Evolutionary conservation across 495 filamentous ascomycete species (phyloP).

Genomic region (Cryomyces minteri): DNA sequence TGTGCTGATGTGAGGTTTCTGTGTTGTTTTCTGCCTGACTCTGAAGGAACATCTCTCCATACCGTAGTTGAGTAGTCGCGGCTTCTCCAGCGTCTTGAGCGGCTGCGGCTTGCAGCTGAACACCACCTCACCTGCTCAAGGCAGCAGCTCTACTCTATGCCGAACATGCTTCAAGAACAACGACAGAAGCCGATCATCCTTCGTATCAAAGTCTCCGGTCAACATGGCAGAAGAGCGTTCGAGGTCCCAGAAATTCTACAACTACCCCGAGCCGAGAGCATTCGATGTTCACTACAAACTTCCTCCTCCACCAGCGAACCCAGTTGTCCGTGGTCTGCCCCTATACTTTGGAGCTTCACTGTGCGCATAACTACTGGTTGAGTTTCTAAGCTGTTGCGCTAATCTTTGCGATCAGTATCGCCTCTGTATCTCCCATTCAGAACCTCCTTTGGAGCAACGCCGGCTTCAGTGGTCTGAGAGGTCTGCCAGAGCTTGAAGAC

Average conservation of each 20-base stretch:
- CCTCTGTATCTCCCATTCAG: slow-evolving; percentile 33
- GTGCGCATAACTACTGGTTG: slow-evolving; percentile 2
- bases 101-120: too few relatives aligned
- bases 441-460: slow-evolving; percentile 57
- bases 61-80: too few relatives aligned
- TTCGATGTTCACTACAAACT: slow-evolving; percentile 11
- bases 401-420: slow-evolving; percentile 24
- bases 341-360: slow-evolving; percentile 11
- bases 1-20: too few relatives aligned
- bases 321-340: slow-evolving; percentile 12
- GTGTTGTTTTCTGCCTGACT: too few relatives aligned
- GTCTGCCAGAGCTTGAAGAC: slow-evolving; percentile 35
- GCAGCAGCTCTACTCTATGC: too few relatives aligned
- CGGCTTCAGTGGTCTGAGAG: slow-evolving; percentile 43
- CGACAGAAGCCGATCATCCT: too few relatives aligned
- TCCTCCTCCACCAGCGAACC: slow-evolving; percentile 10
- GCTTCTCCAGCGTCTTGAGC: too few relatives aligned
- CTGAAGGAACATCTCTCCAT: too few relatives aligned
- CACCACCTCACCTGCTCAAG: too few relatives aligned
- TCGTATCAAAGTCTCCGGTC: too few relatives aligned
- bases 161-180: too few relatives aligned
- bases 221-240: too few relatives aligned
- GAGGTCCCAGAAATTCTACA: background rate
- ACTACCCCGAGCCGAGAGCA: slow-evolving; percentile 9
- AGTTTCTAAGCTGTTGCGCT: background rate